Base-by-base conservation (phyloP, 495 filamentous ascomycete genomes). In the Trichoderma reesei region DNA sequence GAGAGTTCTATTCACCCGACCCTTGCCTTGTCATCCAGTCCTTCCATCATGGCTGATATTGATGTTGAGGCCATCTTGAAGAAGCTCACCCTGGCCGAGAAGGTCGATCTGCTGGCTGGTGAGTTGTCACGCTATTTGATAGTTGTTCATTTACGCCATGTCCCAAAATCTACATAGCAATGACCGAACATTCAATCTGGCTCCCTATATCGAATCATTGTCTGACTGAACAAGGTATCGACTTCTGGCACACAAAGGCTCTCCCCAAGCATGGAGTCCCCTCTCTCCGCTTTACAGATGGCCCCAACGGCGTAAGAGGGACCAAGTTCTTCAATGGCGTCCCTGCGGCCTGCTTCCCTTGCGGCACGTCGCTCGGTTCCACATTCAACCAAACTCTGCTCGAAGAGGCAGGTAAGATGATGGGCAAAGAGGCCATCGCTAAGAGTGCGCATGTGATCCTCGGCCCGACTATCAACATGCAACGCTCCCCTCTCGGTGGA, bases 381-480 rank as follows among this genome's bases (percentile, higher is more conserved):
- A 90, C 90, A 33, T 93, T 84, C 80, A 83, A 92, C 69, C 73
- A 75, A 2, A 78, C 83, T 14, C 76, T 93, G 11, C 78, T 90
- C 39, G 73, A 78, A 65, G 67, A 83, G 62, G 77, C 86, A 7
- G 89, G 89, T 41, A 74, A 73, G 36, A 71, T 83, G 11, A 83
- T 93, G 77, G 88, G 82, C 10, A 81, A 86, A 11, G 89, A 91
- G 71, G 80, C 86, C 14, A 85, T 83, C 56, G 81, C 85, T 8
- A 90, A 90, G 71, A 86, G 87, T 14, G 83, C 85, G 5, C 85
- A 89, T 62, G 80, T 88, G 14, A 79, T 92, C 26, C 78, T 92
- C 16, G 89, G 88, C 1, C 89, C 89, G 16, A 91, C 89, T 4
- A 86, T 91, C 70, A 88, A 88, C 71, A 88, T 87, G 70, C 89